These are phyloP conservation scores for Brassica rapa DNA, from an alignment of 345 rosid genomes.

Conservation along the genomic window DNA sequence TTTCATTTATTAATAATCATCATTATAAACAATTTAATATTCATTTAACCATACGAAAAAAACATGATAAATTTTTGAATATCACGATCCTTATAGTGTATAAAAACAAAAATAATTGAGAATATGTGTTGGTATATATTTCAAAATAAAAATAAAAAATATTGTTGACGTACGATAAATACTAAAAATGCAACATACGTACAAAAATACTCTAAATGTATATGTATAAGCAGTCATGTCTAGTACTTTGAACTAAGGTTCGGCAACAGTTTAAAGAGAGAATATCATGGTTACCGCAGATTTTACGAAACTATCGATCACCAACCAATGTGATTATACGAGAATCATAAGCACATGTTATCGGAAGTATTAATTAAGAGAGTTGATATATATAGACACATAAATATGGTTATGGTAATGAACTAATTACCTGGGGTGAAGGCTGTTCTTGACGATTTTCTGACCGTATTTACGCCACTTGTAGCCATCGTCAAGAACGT, in stretches of 20 bases:
- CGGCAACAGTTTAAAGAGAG: constrained; percentile 20
- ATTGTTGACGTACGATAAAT: constrained; percentile 19
- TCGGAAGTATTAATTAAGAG: not conserved
- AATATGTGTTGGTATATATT: not conserved
- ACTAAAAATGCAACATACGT: constrained; percentile 23
- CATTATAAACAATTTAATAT: not conserved
- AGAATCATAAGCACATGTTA: constrained; percentile 5
- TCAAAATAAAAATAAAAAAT: constrained; percentile 1
- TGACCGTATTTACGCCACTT: constrained; percentile 99
- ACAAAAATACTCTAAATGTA: not conserved
- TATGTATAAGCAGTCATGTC: constrained; percentile 23
- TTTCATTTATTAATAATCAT: not conserved
- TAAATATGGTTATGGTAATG: not conserved
- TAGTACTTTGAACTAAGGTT: constrained; percentile 28
- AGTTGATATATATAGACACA: not conserved
- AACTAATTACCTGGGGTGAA: constrained; percentile 77
- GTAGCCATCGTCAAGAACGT: constrained; percentile 95
- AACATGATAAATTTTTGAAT: not conserved
- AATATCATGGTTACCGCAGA: constrained; percentile 16
- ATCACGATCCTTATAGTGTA: not conserved
- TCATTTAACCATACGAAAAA: not conserved
- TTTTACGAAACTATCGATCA: constrained; percentile 28
- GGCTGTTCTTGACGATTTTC: constrained; percentile 96
- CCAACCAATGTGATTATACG: constrained; percentile 9
- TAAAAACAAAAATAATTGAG: not conserved